Evolutionary conservation across 805 yeast species (phyloP), one percentile per base, ranked within the genome.

Genomic region (Suhomyces pyralidae): DNA sequence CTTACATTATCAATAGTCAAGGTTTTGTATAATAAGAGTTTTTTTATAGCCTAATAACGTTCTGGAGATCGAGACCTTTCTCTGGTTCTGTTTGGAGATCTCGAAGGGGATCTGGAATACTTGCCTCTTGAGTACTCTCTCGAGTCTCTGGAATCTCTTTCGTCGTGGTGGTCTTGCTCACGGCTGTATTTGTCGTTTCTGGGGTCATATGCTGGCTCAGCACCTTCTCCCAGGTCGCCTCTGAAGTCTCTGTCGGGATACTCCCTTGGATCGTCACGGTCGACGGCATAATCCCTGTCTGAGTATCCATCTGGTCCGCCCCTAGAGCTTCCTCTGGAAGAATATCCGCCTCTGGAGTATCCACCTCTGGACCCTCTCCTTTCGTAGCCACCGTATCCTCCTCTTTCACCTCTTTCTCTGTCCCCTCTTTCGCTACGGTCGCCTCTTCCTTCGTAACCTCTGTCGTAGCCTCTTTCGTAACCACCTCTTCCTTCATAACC

Each of bases 21-120:
- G 25, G 3, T 22, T 22, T 22, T 22, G 25, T 22, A 22, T 22
- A 22, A 5, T 22, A 22, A 22, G 25, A 22, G 4, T 22, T 22
- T 22, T 26, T 26, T 26, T 26, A 9, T 3, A 8, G 5, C 7
- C 49, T 52, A 62, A 45, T 56, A 59, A 49, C 70, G 65, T 53
- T 61, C 70, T 22, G 58, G 60, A 5, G 58, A 57, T 49, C 58
- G 48, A 44, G 55, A 40, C 54, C 59, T 55, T 7, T 53, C 54
- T 53, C 61, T 63, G 36, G 63, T 59, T 58, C 58, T 52, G 40
- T 22, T 36, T 7, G 59, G 59, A 8, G 57, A 56, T 38, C 67
- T 63, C 28, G 67, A 63, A 10, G 78, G 77, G 20, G 78, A 73
- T 59, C 77, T 65, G 46, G 75, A 70, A 53, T 70, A 64, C 20